Conservation (phyloP, 1,139 yeast species). For the Citeromyces hawaiiensis region DNA sequence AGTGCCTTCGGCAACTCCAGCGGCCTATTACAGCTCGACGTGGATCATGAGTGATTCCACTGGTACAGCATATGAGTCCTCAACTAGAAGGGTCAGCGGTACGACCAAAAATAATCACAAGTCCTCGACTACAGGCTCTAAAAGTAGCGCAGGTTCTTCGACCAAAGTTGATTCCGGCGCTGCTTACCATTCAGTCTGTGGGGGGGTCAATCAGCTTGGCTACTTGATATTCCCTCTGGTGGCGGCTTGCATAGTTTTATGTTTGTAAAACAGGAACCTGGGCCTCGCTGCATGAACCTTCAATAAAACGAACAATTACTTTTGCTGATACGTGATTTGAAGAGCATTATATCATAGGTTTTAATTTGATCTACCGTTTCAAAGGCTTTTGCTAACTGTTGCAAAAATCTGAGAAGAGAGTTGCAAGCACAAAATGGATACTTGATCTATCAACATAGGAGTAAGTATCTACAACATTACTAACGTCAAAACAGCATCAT, state of each 20-base stretch:
- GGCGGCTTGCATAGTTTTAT: not conserved
- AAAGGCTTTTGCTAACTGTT: too few relatives aligned
- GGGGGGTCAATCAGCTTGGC: not conserved
- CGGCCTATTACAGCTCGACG: slow-evolving; percentile 22
- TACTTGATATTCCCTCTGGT: not conserved
- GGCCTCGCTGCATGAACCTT: too few relatives aligned
- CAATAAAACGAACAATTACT: too few relatives aligned
- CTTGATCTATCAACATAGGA: too few relatives aligned
- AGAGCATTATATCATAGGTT: too few relatives aligned
- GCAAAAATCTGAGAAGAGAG: too few relatives aligned
- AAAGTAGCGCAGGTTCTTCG: not conserved
- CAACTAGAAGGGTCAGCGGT: not conserved
- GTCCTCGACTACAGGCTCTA: not conserved
- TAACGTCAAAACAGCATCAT: too few relatives aligned
- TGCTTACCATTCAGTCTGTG: not conserved
- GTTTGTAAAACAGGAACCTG: not conserved
- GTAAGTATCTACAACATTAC: too few relatives aligned
- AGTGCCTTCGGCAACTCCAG: slow-evolving; percentile 32
- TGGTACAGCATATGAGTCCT: not conserved
- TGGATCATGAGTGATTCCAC: slow-evolving; percentile 8
- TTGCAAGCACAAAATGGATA: too few relatives aligned
- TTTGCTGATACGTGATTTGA: too few relatives aligned
- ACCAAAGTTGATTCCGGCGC: not conserved
- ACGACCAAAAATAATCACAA: not conserved
- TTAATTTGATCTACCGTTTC: too few relatives aligned